Evolutionary conservation across 192 early-diverging fungal genomes (phyloP).

Genomic region (Umbelopsis isabellina): DNA sequence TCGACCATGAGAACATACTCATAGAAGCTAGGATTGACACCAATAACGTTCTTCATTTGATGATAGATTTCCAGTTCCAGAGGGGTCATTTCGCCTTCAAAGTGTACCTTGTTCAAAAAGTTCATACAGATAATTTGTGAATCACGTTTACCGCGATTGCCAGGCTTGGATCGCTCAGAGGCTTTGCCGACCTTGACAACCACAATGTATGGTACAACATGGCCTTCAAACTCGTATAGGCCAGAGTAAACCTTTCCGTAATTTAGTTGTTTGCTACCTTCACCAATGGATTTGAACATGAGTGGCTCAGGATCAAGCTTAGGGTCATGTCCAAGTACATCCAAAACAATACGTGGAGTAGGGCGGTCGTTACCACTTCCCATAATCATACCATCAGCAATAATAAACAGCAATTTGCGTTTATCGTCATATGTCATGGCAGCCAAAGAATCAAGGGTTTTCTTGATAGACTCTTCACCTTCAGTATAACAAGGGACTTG

Average conservation of each 20-base stretch:
- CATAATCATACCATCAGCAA: conserved; percentile 93
- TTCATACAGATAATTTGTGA: conserved; percentile 95
- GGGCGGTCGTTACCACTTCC: conserved; percentile 97
- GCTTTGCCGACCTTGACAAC: conserved; percentile 93
- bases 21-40: conserved; percentile 80
- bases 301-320: conserved; percentile 76
- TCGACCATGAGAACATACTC: conserved; percentile 82
- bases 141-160: conserved; percentile 97
- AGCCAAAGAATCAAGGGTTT: conserved; percentile 86
- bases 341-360: conserved; percentile 93
- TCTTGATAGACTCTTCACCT: conserved; percentile 80
- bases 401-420: conserved; percentile 85
- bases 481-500: conserved; percentile 97
- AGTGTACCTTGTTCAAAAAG: conserved; percentile 92
- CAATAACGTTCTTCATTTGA: conserved; percentile 96
- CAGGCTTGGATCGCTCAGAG: conserved; percentile 81
- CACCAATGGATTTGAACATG: conserved; percentile 87
- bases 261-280: conserved; percentile 91
- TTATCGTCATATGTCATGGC: conserved; percentile 85
- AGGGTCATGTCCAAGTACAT: conserved; percentile 87
- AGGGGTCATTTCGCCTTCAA: conserved; percentile 86
- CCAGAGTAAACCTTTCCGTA: conserved; percentile 97
- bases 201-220: conserved; percentile 92
- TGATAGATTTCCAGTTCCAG: conserved; percentile 97
- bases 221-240: conserved; percentile 89